These are phyloP conservation scores for Vanderwaltozyma yarrowii DNA, from an alignment of 805 yeast genomes.

Conservation along the genomic window DNA sequence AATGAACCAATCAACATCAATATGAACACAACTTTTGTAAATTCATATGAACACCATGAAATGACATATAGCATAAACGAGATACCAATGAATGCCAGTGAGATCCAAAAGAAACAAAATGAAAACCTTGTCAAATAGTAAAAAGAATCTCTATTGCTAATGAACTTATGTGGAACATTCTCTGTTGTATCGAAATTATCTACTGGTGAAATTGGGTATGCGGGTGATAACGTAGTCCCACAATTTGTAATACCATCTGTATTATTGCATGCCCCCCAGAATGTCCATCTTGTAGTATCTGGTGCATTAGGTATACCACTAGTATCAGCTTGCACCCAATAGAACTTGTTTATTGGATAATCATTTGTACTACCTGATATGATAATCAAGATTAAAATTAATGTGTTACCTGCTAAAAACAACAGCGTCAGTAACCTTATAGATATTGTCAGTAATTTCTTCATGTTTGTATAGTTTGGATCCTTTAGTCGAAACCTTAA, in stretches of 20 bases:
- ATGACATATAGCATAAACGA: conserved; percentile 46
- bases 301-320: conserved; percentile 40
- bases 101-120: conserved; percentile 51
- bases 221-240: conserved; percentile 40
- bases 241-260: conserved; percentile 13
- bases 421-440: conserved; percentile 12
- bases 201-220: conserved; percentile 61
- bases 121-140: conserved; percentile 58
- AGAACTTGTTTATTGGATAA: conserved; percentile 54
- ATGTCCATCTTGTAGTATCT: conserved; percentile 61
- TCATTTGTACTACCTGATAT: conserved; percentile 52
- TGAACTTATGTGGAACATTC: conserved; percentile 45
- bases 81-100: conserved; percentile 53
- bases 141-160: conserved; percentile 44
- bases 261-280: conserved; percentile 59
- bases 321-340: conserved; percentile 66
- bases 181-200: conserved; percentile 55
- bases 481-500: too few species aligned
- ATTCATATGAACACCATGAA: conserved; percentile 44
- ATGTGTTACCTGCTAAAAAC: conserved; percentile 33
- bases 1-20: conserved; percentile 43
- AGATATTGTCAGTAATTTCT: background rate
- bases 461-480: background rate
- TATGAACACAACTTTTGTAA: conserved; percentile 45
- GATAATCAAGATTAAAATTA: conserved; percentile 45